phyloP scores from a whole-genome alignment of 2,329 filamentous ascomycete species.

The Penicillium sp. region DNA sequence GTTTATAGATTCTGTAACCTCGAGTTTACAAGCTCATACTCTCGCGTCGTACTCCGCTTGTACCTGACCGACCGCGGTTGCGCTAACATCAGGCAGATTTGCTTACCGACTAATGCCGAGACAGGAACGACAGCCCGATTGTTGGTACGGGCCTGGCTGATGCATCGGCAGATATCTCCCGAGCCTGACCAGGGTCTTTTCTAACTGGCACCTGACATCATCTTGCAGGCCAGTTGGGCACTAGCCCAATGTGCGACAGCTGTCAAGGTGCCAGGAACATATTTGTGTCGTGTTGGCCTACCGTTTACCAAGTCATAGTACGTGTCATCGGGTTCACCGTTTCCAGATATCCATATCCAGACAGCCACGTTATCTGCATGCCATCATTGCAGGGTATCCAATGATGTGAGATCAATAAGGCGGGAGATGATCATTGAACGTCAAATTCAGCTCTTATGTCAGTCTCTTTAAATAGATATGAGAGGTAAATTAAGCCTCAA shows the following conservation, averaged over 20 bases:
- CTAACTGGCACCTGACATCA: conserved; percentile 18
- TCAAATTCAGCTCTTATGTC: neutral
- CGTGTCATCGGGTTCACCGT: neutral
- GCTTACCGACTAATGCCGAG: conserved; percentile 20
- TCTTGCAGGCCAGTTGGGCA: conserved; percentile 22
- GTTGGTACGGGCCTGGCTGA: conserved; percentile 11
- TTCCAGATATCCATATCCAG: neutral
- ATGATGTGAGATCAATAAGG: neutral
- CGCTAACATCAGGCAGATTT: conserved; percentile 27
- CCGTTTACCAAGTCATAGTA: neutral
- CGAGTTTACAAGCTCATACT: neutral
- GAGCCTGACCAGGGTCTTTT: conserved; percentile 8
- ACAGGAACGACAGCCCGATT: conserved; percentile 21
- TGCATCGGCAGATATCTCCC: conserved; percentile 15
- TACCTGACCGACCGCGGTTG: conserved; percentile 11
- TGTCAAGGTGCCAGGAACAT: conserved; percentile 12
- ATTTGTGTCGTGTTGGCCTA: neutral
- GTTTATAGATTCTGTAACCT: neutral
- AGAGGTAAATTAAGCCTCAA: neutral
- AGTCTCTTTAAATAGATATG: neutral
- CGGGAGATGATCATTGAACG: neutral
- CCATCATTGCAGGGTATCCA: neutral
- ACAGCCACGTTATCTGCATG: neutral
- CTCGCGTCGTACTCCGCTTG: conserved; percentile 6
- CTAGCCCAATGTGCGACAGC: conserved; percentile 4